Conservation (phyloP, 306 rosid genomes). For the Quercus gilva region DNA sequence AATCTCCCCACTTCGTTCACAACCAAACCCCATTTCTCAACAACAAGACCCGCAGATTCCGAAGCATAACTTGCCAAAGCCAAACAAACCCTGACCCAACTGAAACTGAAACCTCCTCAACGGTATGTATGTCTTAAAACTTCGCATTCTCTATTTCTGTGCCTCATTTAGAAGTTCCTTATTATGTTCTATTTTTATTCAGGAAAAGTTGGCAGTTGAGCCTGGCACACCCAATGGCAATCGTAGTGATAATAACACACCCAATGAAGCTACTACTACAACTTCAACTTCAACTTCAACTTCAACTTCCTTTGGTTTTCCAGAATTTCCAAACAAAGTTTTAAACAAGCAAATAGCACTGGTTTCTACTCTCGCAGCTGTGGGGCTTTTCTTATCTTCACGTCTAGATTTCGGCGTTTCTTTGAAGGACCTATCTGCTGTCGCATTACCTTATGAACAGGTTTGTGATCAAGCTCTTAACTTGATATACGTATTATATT, state of each 20-base stretch:
- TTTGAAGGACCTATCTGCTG: constrained; percentile 76
- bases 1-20: constrained; percentile 16
- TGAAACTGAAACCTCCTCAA: constrained; percentile 43
- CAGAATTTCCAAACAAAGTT: constrained; percentile 61
- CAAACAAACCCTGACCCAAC: constrained; percentile 49
- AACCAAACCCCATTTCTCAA: constrained; percentile 13
- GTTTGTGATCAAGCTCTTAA: constrained; percentile 25
- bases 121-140: constrained; percentile 31
- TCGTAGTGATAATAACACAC: constrained; percentile 2
- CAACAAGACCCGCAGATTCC: constrained; percentile 33
- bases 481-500: not conserved
- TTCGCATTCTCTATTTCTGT: not conserved
- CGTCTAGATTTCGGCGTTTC: constrained; percentile 94
- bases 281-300: constrained; percentile 31
- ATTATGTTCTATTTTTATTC: not conserved
- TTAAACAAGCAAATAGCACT: constrained; percentile 58
- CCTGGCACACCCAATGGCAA: constrained; percentile 19
- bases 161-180: not conserved
- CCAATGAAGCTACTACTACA: constrained; percentile 35
- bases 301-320: constrained; percentile 32
- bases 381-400: constrained; percentile 61
- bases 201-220: constrained; percentile 45
- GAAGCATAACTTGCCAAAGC: constrained; percentile 54
- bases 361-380: constrained; percentile 69
- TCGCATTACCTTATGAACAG: constrained; percentile 89